Base-by-base conservation (phyloP, 345 rosid species). In the Citrus sinensis region DNA sequence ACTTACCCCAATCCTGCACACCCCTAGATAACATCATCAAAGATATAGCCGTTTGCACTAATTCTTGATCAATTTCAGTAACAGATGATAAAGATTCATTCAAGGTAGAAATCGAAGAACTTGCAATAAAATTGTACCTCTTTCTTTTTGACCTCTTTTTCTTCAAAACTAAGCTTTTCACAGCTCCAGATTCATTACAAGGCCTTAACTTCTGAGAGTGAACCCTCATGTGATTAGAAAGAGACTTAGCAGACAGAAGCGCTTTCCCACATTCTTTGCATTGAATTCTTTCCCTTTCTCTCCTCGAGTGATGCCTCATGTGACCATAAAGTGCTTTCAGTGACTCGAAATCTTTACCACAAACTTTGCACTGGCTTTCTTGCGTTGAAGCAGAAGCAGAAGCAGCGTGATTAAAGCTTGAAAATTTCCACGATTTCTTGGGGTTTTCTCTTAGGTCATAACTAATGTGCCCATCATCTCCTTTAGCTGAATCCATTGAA, bases 371-470 rank as follows among this genome's bases (percentile, higher is more conserved):
- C 66, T 35, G 40, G 39, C 19, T 40, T 60, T 83, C 81, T 78
- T 74, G 73, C 37, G 11, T 32, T 46, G 79, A 27, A 40, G 71
- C 37, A 11, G 56, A 72, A 67, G 25, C 8, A n/a, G 56, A 72
- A 67, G 25, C 8, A 32, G 5, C 54, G 0, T 71, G 71, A 51
- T 78, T 82, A 17, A 66, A 80, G 24, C 78, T 78, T 27, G 87
- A 85, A 71, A 81, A 87, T 81, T 83, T 88, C 83, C 83, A 87
- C 74, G 93, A 88, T 84, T 90, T 91, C 83, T 89, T 92, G 34
- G 94, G 94, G 60, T 91, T 86, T 62, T 88, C 88, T 82, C 94
- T 86, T 22, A 91, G 85, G 24, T 79, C 83, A 75, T 91, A 89
- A 71, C 83, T 61, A 66, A 25, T 49, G 46, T 24, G 49, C 25